Base-by-base conservation (phyloP, 495 filamentous ascomycete genomes). In the Friedmanniomyces simplex region DNA sequence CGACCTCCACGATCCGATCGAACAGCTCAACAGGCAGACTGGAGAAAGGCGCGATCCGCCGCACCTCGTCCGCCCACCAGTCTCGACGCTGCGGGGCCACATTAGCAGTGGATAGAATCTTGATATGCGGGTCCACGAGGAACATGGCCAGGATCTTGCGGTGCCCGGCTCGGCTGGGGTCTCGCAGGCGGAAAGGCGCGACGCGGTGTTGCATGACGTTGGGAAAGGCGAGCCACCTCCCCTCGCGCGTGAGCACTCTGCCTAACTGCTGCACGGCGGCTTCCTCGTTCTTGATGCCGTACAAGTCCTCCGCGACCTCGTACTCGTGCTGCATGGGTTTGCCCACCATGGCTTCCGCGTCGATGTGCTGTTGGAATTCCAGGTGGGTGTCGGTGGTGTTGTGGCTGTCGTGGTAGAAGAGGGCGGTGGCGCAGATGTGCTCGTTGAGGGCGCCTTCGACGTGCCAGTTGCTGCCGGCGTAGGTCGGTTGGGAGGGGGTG, bases 361-460 rank as follows among this genome's bases (percentile, higher is more conserved):
- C 42, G 20, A 32, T 30, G 63, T 86, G 83, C 0, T 71, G 62
- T 0, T 87, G 72, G 25, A 60, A 63, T 8, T 47, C 43, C 8
- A 47, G 43, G 43, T 47, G 18, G 55, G 72, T 79, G 6, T 74
- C 66, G 5, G 76, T 82, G 52, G 86, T 78, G 65, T 89, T 87
- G 3, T 80, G 69, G 50, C 61, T 69, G 57, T 82, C 78, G 63
- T 81, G 84, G 52, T 71, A 69, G 50, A 66, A 67, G 4, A 68
- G 34, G 0, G 63, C 63, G 13, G 68, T 66, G 16, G 68, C 67
- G 37, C 58, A 61, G 50, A 71, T 71, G 30, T 66, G 66, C 53
- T 71, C 68, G 45, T 71, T 71, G 54, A 67, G 51, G 42, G 59
- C 48, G 26, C 67, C 67, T 53, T 69, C 67, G 20, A 67, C 54